These are phyloP conservation scores for Penicillium manginii DNA, from an alignment of 495 filamentous ascomycete species.

Conservation along the genomic window DNA sequence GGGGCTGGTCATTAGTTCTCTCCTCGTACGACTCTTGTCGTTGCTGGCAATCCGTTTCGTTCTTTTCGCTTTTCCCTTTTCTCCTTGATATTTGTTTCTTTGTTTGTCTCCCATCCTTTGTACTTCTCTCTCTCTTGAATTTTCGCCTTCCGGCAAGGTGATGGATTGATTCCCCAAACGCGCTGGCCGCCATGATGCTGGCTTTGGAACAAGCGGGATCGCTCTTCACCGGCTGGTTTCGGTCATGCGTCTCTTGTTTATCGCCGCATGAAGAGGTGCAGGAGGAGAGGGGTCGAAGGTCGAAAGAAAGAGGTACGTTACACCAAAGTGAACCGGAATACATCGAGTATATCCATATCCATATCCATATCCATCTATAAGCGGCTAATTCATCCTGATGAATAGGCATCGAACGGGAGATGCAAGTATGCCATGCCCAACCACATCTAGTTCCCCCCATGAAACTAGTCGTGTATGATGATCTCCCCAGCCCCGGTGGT, in stretches of 20 bases:
- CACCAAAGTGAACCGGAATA: not conserved
- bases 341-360: not conserved
- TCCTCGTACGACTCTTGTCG: conserved; percentile 16
- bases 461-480: conserved; percentile 45
- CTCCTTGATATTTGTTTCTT: conserved; percentile 12
- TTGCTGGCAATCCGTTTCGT: conserved; percentile 3
- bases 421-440: conserved; percentile 54
- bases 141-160: conserved; percentile 24
- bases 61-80: not conserved
- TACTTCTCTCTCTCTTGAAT: conserved; percentile 9
- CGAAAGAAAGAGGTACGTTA: conserved; percentile 24
- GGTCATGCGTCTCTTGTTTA: conserved; percentile 45
- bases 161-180: conserved; percentile 37
- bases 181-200: conserved; percentile 51
- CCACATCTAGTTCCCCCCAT: conserved; percentile 54
- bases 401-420: conserved; percentile 46
- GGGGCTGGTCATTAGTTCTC: conserved; percentile 12
- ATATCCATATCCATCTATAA: not conserved
- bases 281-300: conserved; percentile 16
- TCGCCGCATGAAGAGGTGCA: conserved; percentile 32
- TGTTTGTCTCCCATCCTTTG: conserved; percentile 12
- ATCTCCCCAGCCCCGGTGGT: conserved; percentile 39
- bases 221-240: conserved; percentile 48
- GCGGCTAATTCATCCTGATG: not conserved
- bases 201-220: conserved; percentile 48